Conservation (phyloP, 345 rosid genomes). For the Populus nigra region DNA sequence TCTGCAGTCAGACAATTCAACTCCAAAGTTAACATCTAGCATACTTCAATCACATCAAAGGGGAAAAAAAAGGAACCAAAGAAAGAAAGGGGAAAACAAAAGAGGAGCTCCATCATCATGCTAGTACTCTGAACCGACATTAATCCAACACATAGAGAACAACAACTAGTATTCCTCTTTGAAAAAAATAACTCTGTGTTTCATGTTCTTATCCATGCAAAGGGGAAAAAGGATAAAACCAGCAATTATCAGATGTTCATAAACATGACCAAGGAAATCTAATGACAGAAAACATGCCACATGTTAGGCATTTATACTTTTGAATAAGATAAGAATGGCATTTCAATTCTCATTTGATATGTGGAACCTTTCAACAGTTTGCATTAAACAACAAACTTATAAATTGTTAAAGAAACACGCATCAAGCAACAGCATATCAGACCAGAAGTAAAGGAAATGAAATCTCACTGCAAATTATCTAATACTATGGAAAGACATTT, state of each 20-base stretch:
- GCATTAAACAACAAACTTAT: background rate
- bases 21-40: slow-evolving; percentile 3
- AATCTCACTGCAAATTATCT: background rate
- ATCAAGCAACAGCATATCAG: background rate
- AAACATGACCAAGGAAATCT: background rate
- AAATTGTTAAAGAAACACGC: background rate
- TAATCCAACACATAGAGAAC: background rate
- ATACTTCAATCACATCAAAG: background rate
- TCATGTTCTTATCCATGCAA: background rate
- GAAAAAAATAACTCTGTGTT: background rate
- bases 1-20: slow-evolving; percentile 42
- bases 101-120: background rate
- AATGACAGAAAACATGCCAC: background rate
- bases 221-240: background rate
- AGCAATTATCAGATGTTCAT: background rate
- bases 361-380: background rate
- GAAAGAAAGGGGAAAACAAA: background rate
- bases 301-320: background rate
- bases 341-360: background rate
- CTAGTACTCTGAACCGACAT: background rate
- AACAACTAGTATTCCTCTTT: background rate
- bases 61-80: background rate
- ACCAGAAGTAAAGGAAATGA: background rate
- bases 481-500: background rate
- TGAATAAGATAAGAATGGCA: background rate